Evolutionary conservation across 2,329 filamentous ascomycete genomes (phyloP).

Genomic region (Cercospora sp.): DNA sequence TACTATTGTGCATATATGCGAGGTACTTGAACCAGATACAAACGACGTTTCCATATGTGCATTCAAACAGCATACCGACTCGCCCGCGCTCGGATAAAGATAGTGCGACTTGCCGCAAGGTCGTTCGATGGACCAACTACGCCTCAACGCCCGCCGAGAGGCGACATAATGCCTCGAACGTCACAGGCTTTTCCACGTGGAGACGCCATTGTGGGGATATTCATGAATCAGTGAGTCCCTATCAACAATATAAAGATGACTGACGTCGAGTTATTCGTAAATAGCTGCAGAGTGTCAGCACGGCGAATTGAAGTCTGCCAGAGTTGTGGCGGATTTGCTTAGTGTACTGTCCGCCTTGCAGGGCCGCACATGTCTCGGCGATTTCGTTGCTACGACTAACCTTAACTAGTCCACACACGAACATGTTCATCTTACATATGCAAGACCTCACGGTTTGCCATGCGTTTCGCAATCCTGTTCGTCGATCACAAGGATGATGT

Average conservation of each 20-base stretch:
- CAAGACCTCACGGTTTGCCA: background rate
- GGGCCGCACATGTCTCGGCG: background rate
- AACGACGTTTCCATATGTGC: constrained; percentile 3
- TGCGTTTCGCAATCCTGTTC: background rate
- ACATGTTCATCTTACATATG: constrained; percentile 5
- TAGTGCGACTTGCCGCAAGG: background rate
- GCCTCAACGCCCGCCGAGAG: background rate
- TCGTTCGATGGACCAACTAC: background rate
- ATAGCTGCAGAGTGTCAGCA: background rate
- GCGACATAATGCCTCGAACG: background rate
- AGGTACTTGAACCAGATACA: constrained; percentile 5
- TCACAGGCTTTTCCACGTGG: background rate
- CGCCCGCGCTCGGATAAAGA: background rate
- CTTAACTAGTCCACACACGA: background rate
- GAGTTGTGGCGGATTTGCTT: background rate
- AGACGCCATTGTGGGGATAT: background rate
- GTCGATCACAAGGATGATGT: constrained; percentile 2
- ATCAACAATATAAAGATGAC: background rate
- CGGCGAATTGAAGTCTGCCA: background rate
- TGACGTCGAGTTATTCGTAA: background rate
- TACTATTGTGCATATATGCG: constrained; percentile 33
- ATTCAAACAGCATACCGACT: background rate
- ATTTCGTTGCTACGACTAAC: constrained; percentile 1
- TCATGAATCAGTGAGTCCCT: background rate
- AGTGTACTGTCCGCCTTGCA: background rate